Evolutionary conservation across 2,329 filamentous ascomycete genomes (phyloP).

Genomic region (Blastomyces parvus): DNA sequence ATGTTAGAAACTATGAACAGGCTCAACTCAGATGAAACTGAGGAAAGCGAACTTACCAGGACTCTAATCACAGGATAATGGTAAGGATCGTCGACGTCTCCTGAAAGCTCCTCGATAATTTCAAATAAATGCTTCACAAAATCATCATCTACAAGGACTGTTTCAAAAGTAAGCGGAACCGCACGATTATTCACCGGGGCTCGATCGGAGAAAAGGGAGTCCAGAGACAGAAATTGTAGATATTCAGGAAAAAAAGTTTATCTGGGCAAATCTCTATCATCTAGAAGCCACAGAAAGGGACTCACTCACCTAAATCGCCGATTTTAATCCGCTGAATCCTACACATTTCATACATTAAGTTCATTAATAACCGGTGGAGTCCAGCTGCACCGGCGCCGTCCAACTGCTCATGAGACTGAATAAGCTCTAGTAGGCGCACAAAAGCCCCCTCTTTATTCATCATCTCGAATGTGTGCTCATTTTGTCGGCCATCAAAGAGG

Average conservation of each 20-base stretch:
- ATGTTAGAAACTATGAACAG: background rate
- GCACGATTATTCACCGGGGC: background rate
- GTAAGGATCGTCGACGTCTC: conserved; percentile 84
- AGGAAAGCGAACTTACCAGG: conserved; percentile 53
- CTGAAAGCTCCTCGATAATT: conserved; percentile 77
- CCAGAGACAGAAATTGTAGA: background rate
- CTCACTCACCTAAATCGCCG: conserved; percentile 62
- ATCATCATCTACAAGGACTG: conserved; percentile 51
- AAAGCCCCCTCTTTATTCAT: conserved; percentile 87
- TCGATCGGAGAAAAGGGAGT: background rate
- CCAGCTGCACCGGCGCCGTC: conserved; percentile 42
- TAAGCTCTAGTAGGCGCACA: conserved; percentile 68
- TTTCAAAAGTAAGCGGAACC: background rate
- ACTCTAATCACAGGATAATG: conserved; percentile 93
- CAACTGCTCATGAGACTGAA: conserved; percentile 50
- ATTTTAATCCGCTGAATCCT: conserved; percentile 71
- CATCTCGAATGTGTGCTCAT: conserved; percentile 70
- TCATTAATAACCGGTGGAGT: conserved; percentile 71
- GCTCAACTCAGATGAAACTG: background rate
- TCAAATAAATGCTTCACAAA: conserved; percentile 78
- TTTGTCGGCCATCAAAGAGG: conserved; percentile 70
- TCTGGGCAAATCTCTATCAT: background rate
- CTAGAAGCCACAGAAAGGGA: background rate
- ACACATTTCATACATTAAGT: conserved; percentile 93
- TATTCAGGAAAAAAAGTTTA: background rate